These are phyloP conservation scores for Coccomyxa sp. DNA, from an alignment of 139 green algal genomes.

Conservation along the genomic window DNA sequence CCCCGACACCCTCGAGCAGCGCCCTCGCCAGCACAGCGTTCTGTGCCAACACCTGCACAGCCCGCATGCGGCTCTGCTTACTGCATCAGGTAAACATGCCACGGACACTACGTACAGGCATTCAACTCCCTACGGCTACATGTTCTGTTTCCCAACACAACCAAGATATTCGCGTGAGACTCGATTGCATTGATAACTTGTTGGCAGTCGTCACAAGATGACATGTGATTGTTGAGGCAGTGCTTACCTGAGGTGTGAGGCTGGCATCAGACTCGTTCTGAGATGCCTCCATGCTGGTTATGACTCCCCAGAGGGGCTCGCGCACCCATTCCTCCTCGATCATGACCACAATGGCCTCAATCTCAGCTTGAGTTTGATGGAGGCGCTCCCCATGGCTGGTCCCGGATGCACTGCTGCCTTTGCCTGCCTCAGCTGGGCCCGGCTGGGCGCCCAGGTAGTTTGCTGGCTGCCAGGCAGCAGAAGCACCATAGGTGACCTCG, in stretches of 20 bases:
- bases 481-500: slow-evolving; percentile 64
- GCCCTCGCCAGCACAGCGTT: slow-evolving; percentile 61
- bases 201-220: too few relatives aligned
- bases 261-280: too few relatives aligned
- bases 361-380: slow-evolving; percentile 1
- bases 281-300: slow-evolving; percentile 8
- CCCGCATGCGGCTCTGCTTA: too few relatives aligned
- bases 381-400: too few relatives aligned
- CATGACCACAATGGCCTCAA: slow-evolving; percentile 26
- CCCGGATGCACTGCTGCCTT: too few relatives aligned
- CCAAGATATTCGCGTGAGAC: too few relatives aligned
- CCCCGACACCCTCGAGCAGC: slow-evolving; percentile 50
- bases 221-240: too few relatives aligned
- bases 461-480: slow-evolving; percentile 33
- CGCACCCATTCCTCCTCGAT: slow-evolving; percentile 14
- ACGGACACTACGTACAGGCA: background rate
- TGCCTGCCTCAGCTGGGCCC: too few relatives aligned
- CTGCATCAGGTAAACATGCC: background rate
- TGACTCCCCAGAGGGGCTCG: slow-evolving; percentile 33
- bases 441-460: background rate
- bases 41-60: slow-evolving; percentile 41
- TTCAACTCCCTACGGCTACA: background rate
- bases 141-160: too few relatives aligned
- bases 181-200: too few relatives aligned
- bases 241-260: too few relatives aligned